Percentiles rank a stretch among this genome's conserved stretches.
These are phyloP conservation scores for Coemansia sp. DNA, from an alignment of 192 early-diverging fungal species.

Conservation along the genomic window DNA sequence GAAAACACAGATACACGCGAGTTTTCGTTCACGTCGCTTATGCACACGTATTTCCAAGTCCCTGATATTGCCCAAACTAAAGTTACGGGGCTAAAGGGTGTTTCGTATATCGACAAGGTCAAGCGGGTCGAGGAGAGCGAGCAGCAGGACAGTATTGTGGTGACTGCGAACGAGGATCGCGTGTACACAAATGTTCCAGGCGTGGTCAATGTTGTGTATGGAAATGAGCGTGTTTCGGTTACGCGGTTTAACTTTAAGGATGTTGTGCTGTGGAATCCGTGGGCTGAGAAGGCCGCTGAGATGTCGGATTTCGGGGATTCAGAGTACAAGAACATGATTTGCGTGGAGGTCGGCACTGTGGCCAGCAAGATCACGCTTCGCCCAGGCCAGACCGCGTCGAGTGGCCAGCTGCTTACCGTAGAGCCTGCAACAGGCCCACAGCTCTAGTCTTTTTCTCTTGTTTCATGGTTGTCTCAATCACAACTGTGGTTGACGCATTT, in stretches of 20 bases:
- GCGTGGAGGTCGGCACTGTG: slow-evolving; percentile 83
- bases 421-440: slow-evolving; percentile 4
- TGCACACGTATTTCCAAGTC: slow-evolving; percentile 88
- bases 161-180: slow-evolving; percentile 79
- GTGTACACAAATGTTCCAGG: slow-evolving; percentile 73
- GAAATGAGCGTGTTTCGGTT: slow-evolving; percentile 18
- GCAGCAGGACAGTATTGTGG: slow-evolving; percentile 54
- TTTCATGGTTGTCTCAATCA: no score
- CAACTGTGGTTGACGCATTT: no score
- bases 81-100: slow-evolving; percentile 67
- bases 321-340: slow-evolving; percentile 86
- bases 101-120: slow-evolving; percentile 74
- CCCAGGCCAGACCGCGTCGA: slow-evolving; percentile 69
- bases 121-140: slow-evolving; percentile 48
- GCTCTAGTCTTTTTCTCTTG: background rate
- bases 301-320: slow-evolving; percentile 90
- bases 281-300: slow-evolving; percentile 83
- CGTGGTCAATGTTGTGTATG: slow-evolving; percentile 34
- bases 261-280: slow-evolving; percentile 93
- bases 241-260: slow-evolving; percentile 53
- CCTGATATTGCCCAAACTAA: slow-evolving; percentile 61
- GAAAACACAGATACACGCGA: slow-evolving; percentile 70
- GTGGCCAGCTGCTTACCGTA: slow-evolving; percentile 64
- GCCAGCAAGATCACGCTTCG: slow-evolving; percentile 62
- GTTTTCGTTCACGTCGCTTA: slow-evolving; percentile 84